These are phyloP conservation scores for Conticribra weissflogii DNA, from an alignment of 108 stramenopile species.

Conservation along the genomic window DNA sequence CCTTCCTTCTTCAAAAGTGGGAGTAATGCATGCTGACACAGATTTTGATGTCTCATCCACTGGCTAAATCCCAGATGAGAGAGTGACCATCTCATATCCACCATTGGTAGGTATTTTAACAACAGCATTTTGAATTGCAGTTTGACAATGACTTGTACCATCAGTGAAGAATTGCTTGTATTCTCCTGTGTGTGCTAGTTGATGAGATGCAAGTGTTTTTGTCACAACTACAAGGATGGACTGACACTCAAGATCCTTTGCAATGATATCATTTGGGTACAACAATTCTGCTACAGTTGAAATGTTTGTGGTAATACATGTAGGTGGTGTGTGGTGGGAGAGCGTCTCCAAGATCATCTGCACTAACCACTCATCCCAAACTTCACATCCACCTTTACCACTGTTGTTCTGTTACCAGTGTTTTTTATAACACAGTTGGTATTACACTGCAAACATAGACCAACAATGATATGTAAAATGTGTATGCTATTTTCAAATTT, in stretches of 20 bases:
- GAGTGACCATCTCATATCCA: constrained; percentile 1
- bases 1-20: not conserved
- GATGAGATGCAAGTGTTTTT: not conserved
- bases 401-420: no score
- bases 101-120: not conserved
- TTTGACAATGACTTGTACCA: not conserved
- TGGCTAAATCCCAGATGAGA: not conserved
- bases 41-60: not conserved
- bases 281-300: no score
- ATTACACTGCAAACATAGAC: no score
- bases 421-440: no score
- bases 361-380: no score
- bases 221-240: not conserved
- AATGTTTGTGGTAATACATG: no score
- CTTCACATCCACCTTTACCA: no score
- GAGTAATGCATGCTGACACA: not conserved
- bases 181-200: not conserved
- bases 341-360: no score
- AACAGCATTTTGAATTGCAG: constrained; percentile 2
- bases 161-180: not conserved
- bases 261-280: no score
- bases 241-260: not conserved
- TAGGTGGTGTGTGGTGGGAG: no score
- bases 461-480: no score
- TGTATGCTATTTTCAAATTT: no score